Conservation (phyloP, 2,329 filamentous ascomycete species). For the Trichoderma sp. region DNA sequence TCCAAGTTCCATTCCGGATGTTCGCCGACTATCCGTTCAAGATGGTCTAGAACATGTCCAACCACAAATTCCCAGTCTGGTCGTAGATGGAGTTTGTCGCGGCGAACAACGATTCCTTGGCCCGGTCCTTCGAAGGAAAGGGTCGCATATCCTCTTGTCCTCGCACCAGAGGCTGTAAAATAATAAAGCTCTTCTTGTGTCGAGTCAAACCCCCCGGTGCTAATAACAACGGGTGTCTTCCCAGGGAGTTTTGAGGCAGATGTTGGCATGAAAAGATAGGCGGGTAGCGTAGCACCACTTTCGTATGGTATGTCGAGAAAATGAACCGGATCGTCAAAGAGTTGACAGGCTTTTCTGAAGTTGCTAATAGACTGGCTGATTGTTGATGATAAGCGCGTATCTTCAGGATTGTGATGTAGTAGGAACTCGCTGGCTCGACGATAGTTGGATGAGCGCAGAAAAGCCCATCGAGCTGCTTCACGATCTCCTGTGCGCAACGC, state of each 20-base stretch:
- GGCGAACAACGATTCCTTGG: slow-evolving; percentile 46
- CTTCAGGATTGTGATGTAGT: not conserved
- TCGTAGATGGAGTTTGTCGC: slow-evolving; percentile 49
- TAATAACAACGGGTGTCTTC: not conserved
- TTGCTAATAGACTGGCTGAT: too few relatives aligned
- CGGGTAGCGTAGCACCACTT: too few relatives aligned
- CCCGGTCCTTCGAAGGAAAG: slow-evolving; percentile 53
- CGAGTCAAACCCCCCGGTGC: slow-evolving; percentile 41
- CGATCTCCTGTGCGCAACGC: not conserved
- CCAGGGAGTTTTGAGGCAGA: too few relatives aligned
- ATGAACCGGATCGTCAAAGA: too few relatives aligned
- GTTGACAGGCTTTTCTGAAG: too few relatives aligned
- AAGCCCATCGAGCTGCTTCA: not conserved
- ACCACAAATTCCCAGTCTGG: slow-evolving; percentile 48
- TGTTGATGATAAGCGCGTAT: not conserved
- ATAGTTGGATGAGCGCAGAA: not conserved
- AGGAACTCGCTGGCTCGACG: not conserved
- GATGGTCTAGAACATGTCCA: not conserved
- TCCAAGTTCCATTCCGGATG: too few relatives aligned
- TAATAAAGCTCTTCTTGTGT: slow-evolving; percentile 47
- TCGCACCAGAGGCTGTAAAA: slow-evolving; percentile 38
- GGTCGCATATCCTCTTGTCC: slow-evolving; percentile 44
- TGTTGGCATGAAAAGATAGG: too few relatives aligned
- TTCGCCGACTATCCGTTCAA: too few relatives aligned
- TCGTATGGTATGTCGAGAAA: too few relatives aligned